These are phyloP conservation scores for Macrophomina tecta DNA, from an alignment of 2,329 filamentous ascomycete species.

Conservation along the genomic window DNA sequence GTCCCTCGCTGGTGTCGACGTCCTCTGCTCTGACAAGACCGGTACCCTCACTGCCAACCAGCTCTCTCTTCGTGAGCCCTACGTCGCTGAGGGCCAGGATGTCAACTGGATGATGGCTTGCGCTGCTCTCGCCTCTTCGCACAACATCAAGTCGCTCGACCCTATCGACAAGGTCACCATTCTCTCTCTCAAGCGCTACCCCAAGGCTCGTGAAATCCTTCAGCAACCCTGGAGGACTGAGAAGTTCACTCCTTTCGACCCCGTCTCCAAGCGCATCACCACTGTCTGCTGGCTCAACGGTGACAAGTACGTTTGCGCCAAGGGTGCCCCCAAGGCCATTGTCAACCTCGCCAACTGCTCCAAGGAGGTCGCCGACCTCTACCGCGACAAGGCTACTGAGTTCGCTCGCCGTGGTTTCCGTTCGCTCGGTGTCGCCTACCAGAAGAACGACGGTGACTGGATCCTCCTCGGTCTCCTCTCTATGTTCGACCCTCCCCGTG, in stretches of 20 bases:
- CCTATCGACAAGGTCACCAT: constrained; percentile 82
- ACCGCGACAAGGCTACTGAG: constrained; percentile 75
- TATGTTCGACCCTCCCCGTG: constrained; percentile 81
- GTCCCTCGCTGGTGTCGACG: constrained; percentile 75
- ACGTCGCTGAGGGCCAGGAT: constrained; percentile 76
- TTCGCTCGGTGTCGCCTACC: constrained; percentile 78
- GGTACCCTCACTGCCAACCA: constrained; percentile 79
- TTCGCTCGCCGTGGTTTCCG: constrained; percentile 82
- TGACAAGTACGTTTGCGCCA: constrained; percentile 74
- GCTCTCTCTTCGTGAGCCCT: constrained; percentile 77
- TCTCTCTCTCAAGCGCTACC: constrained; percentile 76
- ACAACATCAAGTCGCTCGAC: constrained; percentile 79
- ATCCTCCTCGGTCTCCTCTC: constrained; percentile 77
- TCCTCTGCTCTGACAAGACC: constrained; percentile 83
- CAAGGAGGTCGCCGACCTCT: constrained; percentile 68
- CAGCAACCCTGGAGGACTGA: constrained; percentile 76
- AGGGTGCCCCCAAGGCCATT: constrained; percentile 79
- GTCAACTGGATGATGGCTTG: constrained; percentile 87
- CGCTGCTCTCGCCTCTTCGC: constrained; percentile 75
- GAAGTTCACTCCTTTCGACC: constrained; percentile 80
- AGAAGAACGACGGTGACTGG: constrained; percentile 78
- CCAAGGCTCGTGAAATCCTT: constrained; percentile 77
- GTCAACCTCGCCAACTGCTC: constrained; percentile 72
- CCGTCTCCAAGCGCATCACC: constrained; percentile 80
- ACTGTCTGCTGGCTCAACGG: constrained; percentile 71